Percentiles rank a stretch among this genome's conserved stretches.
phyloP scores from a whole-genome alignment of 1,139 yeast genomes.

The Candida labiduridarum region DNA sequence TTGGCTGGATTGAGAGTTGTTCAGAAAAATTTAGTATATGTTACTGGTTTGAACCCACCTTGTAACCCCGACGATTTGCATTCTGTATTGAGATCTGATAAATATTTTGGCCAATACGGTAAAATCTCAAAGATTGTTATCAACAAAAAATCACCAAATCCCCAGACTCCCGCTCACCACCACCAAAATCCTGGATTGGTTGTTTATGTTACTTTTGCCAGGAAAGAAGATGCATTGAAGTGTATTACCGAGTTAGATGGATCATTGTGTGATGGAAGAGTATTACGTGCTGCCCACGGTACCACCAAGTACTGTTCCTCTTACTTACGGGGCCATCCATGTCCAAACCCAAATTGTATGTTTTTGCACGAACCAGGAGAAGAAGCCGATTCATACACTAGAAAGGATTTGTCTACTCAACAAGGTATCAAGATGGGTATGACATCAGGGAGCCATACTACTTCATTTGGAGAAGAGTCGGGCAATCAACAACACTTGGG shows the following conservation, averaged over 20 bases:
- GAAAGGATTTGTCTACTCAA: slow-evolving; percentile 87
- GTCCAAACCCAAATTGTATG: slow-evolving; percentile 99
- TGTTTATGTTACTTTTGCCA: slow-evolving; percentile 91
- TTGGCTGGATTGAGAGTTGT: slow-evolving; percentile 96
- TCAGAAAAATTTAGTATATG: slow-evolving; percentile 95
- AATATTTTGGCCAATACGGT: slow-evolving; percentile 97
- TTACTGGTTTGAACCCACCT: slow-evolving; percentile 92
- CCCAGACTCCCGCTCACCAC: slow-evolving; percentile 32
- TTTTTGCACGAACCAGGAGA: slow-evolving; percentile 99
- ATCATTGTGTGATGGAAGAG: slow-evolving; percentile 86
- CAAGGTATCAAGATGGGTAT: slow-evolving; percentile 66
- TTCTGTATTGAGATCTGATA: slow-evolving; percentile 80
- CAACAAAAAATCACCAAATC: slow-evolving; percentile 69
- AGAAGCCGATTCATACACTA: slow-evolving; percentile 95
- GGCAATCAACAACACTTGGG: slow-evolving; percentile 4
- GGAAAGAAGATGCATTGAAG: slow-evolving; percentile 90
- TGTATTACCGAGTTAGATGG: slow-evolving; percentile 96
- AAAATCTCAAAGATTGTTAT: slow-evolving; percentile 92
- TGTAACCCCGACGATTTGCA: slow-evolving; percentile 89
- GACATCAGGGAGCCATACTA: slow-evolving; percentile 21
- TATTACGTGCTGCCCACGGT: slow-evolving; percentile 93
- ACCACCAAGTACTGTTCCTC: slow-evolving; percentile 98
- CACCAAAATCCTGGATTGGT: slow-evolving; percentile 79
- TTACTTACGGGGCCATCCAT: slow-evolving; percentile 89
- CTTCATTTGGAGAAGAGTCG: slow-evolving; percentile 13